Conservation (phyloP, 495 filamentous ascomycete species). For the Penicillium desertorum region DNA sequence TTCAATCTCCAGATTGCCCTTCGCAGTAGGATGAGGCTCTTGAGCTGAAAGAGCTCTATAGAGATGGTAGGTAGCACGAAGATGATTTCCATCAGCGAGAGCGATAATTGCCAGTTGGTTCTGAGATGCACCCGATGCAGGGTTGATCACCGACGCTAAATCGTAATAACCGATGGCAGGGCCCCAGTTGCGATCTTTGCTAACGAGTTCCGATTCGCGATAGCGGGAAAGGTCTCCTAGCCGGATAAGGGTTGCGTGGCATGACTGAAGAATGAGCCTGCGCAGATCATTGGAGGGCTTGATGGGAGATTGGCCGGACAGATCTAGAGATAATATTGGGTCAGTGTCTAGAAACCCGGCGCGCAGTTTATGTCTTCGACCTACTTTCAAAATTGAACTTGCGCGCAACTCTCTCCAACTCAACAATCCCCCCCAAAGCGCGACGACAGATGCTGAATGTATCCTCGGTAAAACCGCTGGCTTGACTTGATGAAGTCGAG, state of each 20-base stretch:
- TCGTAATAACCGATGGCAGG: conserved; percentile 82
- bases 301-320: conserved; percentile 37
- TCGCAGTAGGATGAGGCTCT: conserved; percentile 69
- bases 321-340: conserved; percentile 36
- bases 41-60: conserved; percentile 75
- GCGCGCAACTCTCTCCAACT: conserved; percentile 69
- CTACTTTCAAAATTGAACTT: conserved; percentile 63
- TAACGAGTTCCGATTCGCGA: conserved; percentile 65
- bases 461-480: conserved; percentile 82
- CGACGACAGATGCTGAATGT: conserved; percentile 73
- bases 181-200: conserved; percentile 72
- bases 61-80: conserved; percentile 83
- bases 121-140: conserved; percentile 74
- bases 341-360: conserved; percentile 28
- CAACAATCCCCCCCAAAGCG: conserved; percentile 68
- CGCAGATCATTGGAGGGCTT: conserved; percentile 50
- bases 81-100: conserved; percentile 68
- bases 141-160: conserved; percentile 74
- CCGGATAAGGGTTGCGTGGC: conserved; percentile 78
- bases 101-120: conserved; percentile 89
- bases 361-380: conserved; percentile 12
- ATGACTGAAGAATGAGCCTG: conserved; percentile 64
- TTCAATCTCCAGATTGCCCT: conserved; percentile 73
- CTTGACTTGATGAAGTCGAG: conserved; percentile 79
- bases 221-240: conserved; percentile 93